Evolutionary conservation across 2,329 filamentous ascomycete genomes (phyloP).

Genomic region (Colletotrichum zoysiae): DNA sequence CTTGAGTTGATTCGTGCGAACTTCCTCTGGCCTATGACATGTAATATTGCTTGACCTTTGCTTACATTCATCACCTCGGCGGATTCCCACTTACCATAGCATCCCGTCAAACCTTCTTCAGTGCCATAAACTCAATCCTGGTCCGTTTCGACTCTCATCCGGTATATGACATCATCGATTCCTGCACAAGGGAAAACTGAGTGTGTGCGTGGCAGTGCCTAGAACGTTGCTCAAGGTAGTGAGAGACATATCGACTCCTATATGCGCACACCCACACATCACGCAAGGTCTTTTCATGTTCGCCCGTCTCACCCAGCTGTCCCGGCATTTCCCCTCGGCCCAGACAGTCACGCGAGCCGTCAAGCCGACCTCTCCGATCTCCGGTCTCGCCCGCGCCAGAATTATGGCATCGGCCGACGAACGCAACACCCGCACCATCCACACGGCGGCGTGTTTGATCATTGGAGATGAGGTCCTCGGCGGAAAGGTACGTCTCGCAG

Average conservation of each 20-base stretch:
- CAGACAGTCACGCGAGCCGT: slow-evolving; percentile 44
- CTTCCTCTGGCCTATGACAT: slow-evolving; percentile 1
- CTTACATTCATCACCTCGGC: background rate
- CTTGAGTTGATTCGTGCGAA: slow-evolving; percentile 30
- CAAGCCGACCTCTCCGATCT: slow-evolving; percentile 45
- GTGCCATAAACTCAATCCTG: background rate
- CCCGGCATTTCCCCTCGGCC: slow-evolving; percentile 71
- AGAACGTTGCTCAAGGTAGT: background rate
- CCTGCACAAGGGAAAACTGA: background rate
- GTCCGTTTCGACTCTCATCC: background rate
- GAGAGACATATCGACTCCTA: background rate
- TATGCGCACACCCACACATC: background rate
- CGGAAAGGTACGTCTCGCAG: slow-evolving; percentile 77
- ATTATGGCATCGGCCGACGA: slow-evolving; percentile 65
- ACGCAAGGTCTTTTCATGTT: slow-evolving; percentile 70
- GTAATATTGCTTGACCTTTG: background rate
- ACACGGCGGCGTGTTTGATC: slow-evolving; percentile 91
- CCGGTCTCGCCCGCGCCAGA: slow-evolving; percentile 45
- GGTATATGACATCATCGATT: slow-evolving; percentile 22
- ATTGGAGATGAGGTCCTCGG: slow-evolving; percentile 98
- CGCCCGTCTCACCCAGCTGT: slow-evolving; percentile 78
- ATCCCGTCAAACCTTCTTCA: slow-evolving; percentile 10
- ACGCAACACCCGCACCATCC: slow-evolving; percentile 76
- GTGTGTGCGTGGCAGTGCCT: background rate
- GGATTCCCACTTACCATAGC: background rate